Percentiles rank a stretch among this genome's conserved stretches.
Conservation (phyloP, 768 basidiomycete genomes). For the Pulveroboletus ravenelii region DNA sequence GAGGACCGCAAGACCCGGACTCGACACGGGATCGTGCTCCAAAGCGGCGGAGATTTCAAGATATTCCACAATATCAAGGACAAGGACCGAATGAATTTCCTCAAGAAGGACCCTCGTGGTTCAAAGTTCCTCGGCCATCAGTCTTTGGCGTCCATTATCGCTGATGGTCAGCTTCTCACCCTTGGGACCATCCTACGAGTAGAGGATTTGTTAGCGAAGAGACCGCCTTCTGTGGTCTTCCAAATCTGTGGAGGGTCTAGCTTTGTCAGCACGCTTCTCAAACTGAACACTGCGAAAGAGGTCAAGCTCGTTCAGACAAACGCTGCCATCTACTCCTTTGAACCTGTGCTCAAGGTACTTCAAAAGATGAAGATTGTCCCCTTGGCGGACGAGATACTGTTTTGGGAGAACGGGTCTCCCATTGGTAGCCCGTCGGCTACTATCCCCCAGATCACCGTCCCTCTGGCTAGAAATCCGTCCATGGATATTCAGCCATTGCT, state of each 20-base stretch:
- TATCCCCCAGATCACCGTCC: slow-evolving; percentile 23
- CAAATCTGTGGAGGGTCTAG: slow-evolving; percentile 45
- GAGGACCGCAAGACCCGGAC: slow-evolving; percentile 25
- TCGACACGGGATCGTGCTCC: slow-evolving; percentile 41
- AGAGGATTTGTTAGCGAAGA: slow-evolving; percentile 45
- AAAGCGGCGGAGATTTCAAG: slow-evolving; percentile 34
- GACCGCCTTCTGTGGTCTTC: slow-evolving; percentile 48
- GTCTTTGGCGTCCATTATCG: slow-evolving; percentile 49
- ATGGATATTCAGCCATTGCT: slow-evolving; percentile 41
- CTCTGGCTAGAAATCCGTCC: slow-evolving; percentile 29
- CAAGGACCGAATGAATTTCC: slow-evolving; percentile 36
- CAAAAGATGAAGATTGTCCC: slow-evolving; percentile 44
- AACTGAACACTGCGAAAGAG: slow-evolving; percentile 32
- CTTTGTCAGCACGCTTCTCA: slow-evolving; percentile 36
- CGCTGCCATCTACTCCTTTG: slow-evolving; percentile 57
- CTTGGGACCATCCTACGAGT: slow-evolving; percentile 53
- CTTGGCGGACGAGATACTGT: slow-evolving; percentile 46
- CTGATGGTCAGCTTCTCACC: slow-evolving; percentile 44
- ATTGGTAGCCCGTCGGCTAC: slow-evolving; percentile 8
- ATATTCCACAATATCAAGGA: slow-evolving; percentile 32
- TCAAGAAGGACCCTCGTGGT: slow-evolving; percentile 33
- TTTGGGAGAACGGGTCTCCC: slow-evolving; percentile 40
- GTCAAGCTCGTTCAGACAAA: slow-evolving; percentile 54
- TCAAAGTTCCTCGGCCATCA: slow-evolving; percentile 46
- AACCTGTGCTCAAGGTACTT: slow-evolving; percentile 56